These are phyloP conservation scores for Lasiosphaeria miniovina DNA, from an alignment of 495 filamentous ascomycete species.

Conservation along the genomic window DNA sequence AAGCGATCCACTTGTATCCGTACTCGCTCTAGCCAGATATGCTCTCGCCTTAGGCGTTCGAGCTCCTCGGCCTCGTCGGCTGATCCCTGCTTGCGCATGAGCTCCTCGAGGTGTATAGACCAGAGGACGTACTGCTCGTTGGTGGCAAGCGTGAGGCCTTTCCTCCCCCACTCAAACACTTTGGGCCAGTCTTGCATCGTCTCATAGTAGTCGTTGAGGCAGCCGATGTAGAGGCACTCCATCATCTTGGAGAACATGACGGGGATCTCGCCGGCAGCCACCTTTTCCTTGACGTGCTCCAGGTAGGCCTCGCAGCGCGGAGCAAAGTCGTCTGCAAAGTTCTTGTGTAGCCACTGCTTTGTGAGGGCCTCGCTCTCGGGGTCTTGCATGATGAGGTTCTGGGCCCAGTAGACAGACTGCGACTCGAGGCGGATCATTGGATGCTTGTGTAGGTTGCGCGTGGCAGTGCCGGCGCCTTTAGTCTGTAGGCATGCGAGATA, in stretches of 20 bases:
- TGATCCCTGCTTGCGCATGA: constrained; percentile 25
- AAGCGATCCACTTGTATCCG: constrained; percentile 24
- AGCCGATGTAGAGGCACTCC: constrained; percentile 24
- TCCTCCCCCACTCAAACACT: constrained; percentile 19
- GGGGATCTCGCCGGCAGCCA: constrained; percentile 9
- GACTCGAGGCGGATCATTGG: constrained; percentile 29
- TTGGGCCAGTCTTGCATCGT: constrained; percentile 21
- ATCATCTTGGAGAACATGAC: constrained; percentile 19
- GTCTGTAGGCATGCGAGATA: constrained; percentile 27
- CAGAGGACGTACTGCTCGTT: constrained; percentile 31
- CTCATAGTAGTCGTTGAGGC: constrained; percentile 31
- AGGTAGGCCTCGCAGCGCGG: constrained; percentile 11
- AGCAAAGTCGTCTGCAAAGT: constrained; percentile 21
- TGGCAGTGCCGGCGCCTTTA: background rate
- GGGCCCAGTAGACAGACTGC: constrained; percentile 28
- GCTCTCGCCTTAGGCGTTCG: constrained; percentile 13
- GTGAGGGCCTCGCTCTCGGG: constrained; percentile 21
- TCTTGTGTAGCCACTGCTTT: constrained; percentile 19
- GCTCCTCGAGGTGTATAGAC: constrained; percentile 27
- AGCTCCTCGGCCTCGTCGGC: constrained; percentile 25
- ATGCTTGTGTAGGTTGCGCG: constrained; percentile 16
- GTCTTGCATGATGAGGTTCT: constrained; percentile 26
- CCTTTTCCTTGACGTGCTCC: background rate
- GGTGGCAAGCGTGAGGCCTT: constrained; percentile 19
- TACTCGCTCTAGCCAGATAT: constrained; percentile 25